phyloP scores from a whole-genome alignment of 345 rosid species.

The Gossypium anomalum region DNA sequence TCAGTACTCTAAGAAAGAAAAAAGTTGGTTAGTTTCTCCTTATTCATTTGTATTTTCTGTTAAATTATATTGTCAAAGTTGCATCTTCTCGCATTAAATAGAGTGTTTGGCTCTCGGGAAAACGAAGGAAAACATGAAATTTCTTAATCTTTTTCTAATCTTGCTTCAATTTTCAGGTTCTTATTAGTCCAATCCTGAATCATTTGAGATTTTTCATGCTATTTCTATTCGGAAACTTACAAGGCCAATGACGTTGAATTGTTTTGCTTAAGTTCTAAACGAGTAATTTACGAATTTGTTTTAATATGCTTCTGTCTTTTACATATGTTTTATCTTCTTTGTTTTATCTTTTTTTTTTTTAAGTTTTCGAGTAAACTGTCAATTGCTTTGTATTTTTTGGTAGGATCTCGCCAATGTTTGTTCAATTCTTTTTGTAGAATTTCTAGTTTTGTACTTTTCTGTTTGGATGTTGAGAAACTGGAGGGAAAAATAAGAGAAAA shows the following conservation, averaged over 20 bases:
- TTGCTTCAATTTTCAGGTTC: background rate
- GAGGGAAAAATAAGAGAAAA: background rate
- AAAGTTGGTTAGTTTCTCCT: background rate
- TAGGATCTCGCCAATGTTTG: background rate
- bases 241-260: background rate
- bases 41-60: background rate
- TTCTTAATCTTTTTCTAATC: background rate
- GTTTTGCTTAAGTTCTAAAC: background rate
- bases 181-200: too few species aligned
- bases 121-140: background rate
- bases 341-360: fast-evolving
- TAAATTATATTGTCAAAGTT: background rate
- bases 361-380: background rate
- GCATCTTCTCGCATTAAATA: background rate
- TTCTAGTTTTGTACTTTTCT: background rate
- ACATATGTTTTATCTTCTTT: background rate
- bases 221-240: background rate
- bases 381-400: background rate
- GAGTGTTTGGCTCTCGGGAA: background rate
- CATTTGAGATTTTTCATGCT: background rate
- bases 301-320: background rate
- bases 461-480: background rate
- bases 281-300: background rate
- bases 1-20: background rate
- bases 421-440: background rate